These are phyloP conservation scores for Talaromyces sp. DNA, from an alignment of 2,329 filamentous ascomycete genomes.

Conservation along the genomic window DNA sequence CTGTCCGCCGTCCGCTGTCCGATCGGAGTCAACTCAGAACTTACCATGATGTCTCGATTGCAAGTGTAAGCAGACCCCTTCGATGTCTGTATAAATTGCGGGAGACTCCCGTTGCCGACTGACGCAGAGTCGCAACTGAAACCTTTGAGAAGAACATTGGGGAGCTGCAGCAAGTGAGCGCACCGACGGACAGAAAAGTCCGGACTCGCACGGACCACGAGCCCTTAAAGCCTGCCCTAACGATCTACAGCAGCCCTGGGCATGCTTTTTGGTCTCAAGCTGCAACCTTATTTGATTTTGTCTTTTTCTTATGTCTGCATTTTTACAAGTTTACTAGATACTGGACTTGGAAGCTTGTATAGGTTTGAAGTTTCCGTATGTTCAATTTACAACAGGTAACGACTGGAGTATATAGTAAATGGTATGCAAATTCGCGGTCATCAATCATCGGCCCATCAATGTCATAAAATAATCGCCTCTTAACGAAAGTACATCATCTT, in stretches of 20 bases:
- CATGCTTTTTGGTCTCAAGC: no score
- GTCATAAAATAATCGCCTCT: constrained; percentile 24
- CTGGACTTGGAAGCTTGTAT: no score
- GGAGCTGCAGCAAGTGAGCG: constrained; percentile 2
- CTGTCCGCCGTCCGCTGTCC: no score
- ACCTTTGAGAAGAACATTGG: constrained; percentile 31
- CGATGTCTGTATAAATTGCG: constrained; percentile 7
- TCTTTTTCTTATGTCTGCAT: no score
- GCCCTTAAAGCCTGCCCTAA: constrained; percentile 29
- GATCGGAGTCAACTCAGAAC: constrained; percentile 4
- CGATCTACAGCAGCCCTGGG: not conserved
- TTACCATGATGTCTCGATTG: constrained; percentile 52
- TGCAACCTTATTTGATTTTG: no score
- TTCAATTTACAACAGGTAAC: constrained; percentile 10
- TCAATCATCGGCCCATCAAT: constrained; percentile 23
- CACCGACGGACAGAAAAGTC: constrained; percentile 24
- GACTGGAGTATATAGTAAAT: constrained; percentile 22
- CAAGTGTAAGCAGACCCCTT: constrained; percentile 47
- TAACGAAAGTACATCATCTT: constrained; percentile 12
- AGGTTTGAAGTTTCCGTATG: not conserved
- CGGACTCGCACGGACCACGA: constrained; percentile 34
- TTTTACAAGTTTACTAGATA: no score
- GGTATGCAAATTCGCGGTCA: constrained; percentile 15
- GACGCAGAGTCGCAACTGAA: constrained; percentile 24
- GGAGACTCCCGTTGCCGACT: constrained; percentile 11